These are phyloP conservation scores for Boechera retrofracta DNA, from an alignment of 345 rosid genomes.

Conservation along the genomic window DNA sequence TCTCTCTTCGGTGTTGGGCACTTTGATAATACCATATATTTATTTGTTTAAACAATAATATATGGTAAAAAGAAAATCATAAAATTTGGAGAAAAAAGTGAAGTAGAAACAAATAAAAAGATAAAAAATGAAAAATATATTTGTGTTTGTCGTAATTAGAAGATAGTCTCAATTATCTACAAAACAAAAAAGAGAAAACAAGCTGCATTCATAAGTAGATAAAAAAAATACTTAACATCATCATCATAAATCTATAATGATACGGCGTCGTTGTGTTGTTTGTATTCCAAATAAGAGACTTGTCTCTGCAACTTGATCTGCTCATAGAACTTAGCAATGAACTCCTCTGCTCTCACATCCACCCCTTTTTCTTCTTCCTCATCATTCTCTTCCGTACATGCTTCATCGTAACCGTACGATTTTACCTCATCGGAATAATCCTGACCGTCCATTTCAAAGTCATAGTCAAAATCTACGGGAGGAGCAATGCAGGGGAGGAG, in stretches of 20 bases:
- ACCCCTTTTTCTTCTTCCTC: constrained; percentile 66
- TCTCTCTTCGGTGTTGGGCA: too few species aligned
- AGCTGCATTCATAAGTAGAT: too few species aligned
- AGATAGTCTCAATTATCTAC: too few species aligned
- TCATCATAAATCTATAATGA: constrained; percentile 9
- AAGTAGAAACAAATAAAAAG: too few species aligned
- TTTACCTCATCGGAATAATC: constrained; percentile 30
- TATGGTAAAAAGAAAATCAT: too few species aligned
- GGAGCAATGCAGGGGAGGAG: constrained; percentile 76
- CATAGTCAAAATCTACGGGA: constrained; percentile 59
- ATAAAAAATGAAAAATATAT: too few species aligned
- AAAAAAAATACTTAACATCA: too few species aligned
- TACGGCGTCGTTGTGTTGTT: constrained; percentile 34
- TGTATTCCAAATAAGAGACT: constrained; percentile 62
- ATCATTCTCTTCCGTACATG: constrained; percentile 21
- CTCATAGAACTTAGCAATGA: constrained; percentile 72
- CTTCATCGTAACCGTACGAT: constrained; percentile 37
- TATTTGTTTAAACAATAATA: too few species aligned
- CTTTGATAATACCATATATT: too few species aligned
- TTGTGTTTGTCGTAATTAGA: too few species aligned
- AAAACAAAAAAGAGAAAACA: too few species aligned
- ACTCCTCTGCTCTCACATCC: constrained; percentile 84
- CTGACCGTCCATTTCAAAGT: constrained; percentile 45
- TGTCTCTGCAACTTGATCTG: constrained; percentile 88
- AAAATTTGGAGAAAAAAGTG: too few species aligned